Base-by-base conservation (phyloP, 2,329 filamentous ascomycete species). In the Ceratocystis cacaofunesta region DNA sequence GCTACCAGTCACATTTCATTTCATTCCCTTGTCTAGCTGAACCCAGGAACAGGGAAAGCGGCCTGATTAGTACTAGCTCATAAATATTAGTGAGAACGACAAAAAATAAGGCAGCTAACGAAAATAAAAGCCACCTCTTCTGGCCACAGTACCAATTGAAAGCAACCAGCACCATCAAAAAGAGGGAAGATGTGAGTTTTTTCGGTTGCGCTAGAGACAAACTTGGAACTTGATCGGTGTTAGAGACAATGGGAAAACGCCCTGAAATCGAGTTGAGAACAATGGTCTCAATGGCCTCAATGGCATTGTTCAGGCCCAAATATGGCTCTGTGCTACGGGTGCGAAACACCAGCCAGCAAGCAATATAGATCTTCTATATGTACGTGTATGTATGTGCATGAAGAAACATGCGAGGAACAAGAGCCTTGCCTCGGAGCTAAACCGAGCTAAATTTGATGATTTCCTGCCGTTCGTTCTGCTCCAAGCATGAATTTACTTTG, bases 1-100 rank as follows among this genome's bases (percentile, higher is more conserved):
- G 50, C 19, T 25, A 55, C 25, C 6, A 28, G 28, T 57, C 52
- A 57, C 15, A 32, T 57, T 57, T 57, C 25, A 57, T 57, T 57
- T 57, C 52, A 57, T 32, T 57, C 32, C 52, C 52, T 30, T 57
- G 52, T 30, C 52, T 28, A 57, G 52, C 52, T 57, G 52, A 57
- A 32, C 22, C 52, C 52, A 32, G 52, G 52, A 57, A 57, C 52
- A 57, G 52, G 52, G 52, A 57, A 57, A 32, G 50, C 19, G 5
- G 25, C 50, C 12, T 15, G 15, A 22, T 25, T 55, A 25, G 50
- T 25, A 30, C 50, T 22, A 25, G 50, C 25, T 25, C 50, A 22
- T 30, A 17, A 48, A 7, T n/a, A 48, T 19, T 22, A 55, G 10
- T 5, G 10, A 55, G 10, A 30, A 30, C 4, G 50, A 1, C 17